A percentile compares a stretch with the other conserved stretches of the same genome.
Evolutionary conservation across 441 rosid genomes (phyloP).

Genomic region (Pelargonium hybrid): DNA sequence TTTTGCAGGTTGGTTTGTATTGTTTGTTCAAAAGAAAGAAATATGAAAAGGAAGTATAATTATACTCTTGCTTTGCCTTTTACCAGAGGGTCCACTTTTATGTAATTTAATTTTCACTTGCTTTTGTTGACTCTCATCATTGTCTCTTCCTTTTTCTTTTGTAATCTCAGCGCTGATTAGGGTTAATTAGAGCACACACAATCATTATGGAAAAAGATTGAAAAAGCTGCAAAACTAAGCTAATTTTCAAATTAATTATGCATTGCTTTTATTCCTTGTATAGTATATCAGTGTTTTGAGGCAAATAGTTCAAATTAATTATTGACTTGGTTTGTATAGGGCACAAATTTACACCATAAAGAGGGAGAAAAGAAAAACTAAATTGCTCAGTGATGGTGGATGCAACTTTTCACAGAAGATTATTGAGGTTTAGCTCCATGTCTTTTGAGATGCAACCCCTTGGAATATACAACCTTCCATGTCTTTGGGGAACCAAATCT

Average conservation of each 20-base stretch:
- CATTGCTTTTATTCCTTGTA: background rate
- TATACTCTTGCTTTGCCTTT: background rate
- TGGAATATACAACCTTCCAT: no score
- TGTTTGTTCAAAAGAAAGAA: background rate
- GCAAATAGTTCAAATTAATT: no score
- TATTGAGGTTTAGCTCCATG: no score
- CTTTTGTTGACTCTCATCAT: background rate
- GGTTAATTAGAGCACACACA: background rate
- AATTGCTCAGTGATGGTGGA: no score
- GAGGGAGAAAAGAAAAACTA: no score
- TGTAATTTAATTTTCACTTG: background rate
- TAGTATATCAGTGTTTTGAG: background rate
- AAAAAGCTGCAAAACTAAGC: background rate
- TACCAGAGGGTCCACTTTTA: background rate
- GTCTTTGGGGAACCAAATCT: no score
- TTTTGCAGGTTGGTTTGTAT: no score
- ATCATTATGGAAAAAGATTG: background rate
- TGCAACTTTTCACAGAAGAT: no score
- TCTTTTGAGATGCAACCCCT: no score
- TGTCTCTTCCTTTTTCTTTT: background rate
- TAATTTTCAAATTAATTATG: background rate
- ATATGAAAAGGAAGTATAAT: background rate
- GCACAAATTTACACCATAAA: no score
- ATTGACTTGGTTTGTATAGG: no score
- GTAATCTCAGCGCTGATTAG: constrained; percentile 2